These are phyloP conservation scores for Ophiostoma ips DNA, from an alignment of 2,329 filamentous ascomycete genomes.

Conservation along the genomic window DNA sequence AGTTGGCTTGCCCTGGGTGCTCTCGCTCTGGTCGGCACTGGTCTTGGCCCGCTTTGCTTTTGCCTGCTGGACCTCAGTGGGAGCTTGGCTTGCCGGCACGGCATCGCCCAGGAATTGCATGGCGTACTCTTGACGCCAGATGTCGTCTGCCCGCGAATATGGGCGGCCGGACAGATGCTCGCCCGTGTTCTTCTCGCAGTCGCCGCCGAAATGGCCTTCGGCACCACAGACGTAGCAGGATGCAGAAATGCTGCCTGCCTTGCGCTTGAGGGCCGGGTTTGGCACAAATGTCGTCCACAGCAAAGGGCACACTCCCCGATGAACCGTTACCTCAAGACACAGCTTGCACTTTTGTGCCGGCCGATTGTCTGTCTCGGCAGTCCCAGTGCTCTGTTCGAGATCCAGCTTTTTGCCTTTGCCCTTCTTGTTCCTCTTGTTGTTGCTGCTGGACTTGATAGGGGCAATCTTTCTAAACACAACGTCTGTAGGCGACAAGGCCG, in stretches of 20 bases:
- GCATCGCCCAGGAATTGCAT: neutral
- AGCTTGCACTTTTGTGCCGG: neutral
- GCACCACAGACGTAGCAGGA: slow-evolving; percentile 44
- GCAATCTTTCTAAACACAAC: neutral
- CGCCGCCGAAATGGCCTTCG: slow-evolving; percentile 40
- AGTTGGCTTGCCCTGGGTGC: neutral
- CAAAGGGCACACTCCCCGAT: slow-evolving; percentile 18
- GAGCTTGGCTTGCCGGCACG: neutral
- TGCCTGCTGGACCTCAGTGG: neutral
- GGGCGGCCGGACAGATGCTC: slow-evolving; percentile 9
- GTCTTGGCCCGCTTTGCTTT: neutral
- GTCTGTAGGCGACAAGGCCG: slow-evolving; percentile 18
- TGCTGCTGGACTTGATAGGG: neutral
- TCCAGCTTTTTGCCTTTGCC: neutral
- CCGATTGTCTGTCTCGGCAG: neutral
- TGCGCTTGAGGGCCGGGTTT: slow-evolving; percentile 26
- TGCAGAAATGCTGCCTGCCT: slow-evolving; percentile 34
- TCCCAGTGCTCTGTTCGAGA: neutral
- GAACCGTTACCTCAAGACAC: neutral
- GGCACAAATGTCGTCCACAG: slow-evolving; percentile 45
- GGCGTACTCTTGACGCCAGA: slow-evolving; percentile 31
- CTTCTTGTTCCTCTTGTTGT: neutral
- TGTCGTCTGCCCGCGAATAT: slow-evolving; percentile 23
- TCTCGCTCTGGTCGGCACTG: neutral
- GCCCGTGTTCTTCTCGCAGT: slow-evolving; percentile 29